These are phyloP conservation scores for Quercus phellos DNA, from an alignment of 331 rosid genomes.

Conservation along the genomic window DNA sequence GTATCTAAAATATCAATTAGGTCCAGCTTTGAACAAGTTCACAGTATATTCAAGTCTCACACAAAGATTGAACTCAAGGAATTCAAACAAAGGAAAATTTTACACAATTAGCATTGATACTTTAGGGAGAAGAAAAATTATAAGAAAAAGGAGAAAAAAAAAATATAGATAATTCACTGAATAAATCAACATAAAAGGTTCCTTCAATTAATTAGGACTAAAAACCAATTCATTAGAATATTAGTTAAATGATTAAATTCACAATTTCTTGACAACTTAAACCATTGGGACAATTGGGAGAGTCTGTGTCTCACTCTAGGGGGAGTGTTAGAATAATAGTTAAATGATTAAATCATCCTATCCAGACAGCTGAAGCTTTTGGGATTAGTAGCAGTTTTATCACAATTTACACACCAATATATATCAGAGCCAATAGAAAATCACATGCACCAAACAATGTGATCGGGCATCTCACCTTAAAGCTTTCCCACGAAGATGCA, in stretches of 20 bases:
- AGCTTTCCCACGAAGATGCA: conserved; percentile 91
- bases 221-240: not conserved
- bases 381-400: no score
- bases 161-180: not conserved
- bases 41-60: not conserved
- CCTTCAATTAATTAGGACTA: not conserved
- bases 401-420: not conserved
- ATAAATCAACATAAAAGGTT: not conserved
- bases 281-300: no score
- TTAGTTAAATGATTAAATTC: no score
- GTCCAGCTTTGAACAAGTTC: conserved; percentile 1
- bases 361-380: no score
- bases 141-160: not conserved
- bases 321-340: no score
- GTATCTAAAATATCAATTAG: not conserved
- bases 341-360: no score
- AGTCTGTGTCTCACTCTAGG: no score
- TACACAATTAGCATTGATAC: not conserved
- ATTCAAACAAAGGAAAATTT: not conserved
- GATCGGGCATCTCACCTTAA: conserved; percentile 48
- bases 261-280: no score
- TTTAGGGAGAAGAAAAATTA: not conserved
- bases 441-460: conserved; percentile 5
- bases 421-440: conserved; percentile 1
- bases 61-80: not conserved